Evolutionary conservation across 2,329 filamentous ascomycete genomes (phyloP).

Genomic region (Ophiocordyceps unilateralis): DNA sequence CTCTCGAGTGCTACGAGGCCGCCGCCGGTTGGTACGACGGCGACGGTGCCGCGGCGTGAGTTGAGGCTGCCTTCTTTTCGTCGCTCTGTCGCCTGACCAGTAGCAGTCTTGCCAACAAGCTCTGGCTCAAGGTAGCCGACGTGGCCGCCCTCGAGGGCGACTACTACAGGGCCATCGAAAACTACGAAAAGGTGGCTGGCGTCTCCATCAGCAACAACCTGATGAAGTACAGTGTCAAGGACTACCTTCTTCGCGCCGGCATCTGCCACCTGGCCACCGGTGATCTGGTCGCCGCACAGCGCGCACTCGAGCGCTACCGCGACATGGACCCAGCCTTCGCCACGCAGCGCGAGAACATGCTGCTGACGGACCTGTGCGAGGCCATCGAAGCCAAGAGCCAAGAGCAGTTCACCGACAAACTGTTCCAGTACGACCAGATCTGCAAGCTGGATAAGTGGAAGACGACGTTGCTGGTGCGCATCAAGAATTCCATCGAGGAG

Average conservation of each 20-base stretch:
- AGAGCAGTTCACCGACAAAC: slow-evolving; percentile 68
- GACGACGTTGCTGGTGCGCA: slow-evolving; percentile 63
- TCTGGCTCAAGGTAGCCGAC: slow-evolving; percentile 84
- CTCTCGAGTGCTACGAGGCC: slow-evolving; percentile 68
- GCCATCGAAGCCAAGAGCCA: slow-evolving; percentile 63
- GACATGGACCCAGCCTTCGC: slow-evolving; percentile 66
- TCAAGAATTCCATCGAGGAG: slow-evolving; percentile 69
- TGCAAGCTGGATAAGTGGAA: slow-evolving; percentile 96
- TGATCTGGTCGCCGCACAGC: slow-evolving; percentile 62
- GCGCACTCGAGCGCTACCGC: slow-evolving; percentile 66
- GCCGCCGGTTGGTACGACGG: slow-evolving; percentile 81
- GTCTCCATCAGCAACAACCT: slow-evolving; percentile 74
- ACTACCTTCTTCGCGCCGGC: slow-evolving; percentile 86
- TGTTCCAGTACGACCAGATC: slow-evolving; percentile 81
- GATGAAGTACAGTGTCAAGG: slow-evolving; percentile 87
- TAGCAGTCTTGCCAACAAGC: slow-evolving; percentile 69
- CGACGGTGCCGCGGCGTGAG: slow-evolving; percentile 69
- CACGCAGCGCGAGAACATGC: slow-evolving; percentile 62
- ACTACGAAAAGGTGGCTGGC: slow-evolving; percentile 70
- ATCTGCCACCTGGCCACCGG: slow-evolving; percentile 65
- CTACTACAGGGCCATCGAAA: slow-evolving; percentile 67
- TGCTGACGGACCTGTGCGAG: slow-evolving; percentile 60
- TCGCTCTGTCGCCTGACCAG: not conserved
- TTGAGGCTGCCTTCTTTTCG: slow-evolving; percentile 6
- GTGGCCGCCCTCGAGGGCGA: slow-evolving; percentile 66